Percentiles rank a stretch among this genome's conserved stretches.
Conservation (phyloP, 2,329 filamentous ascomycete genomes). For the Pseudovirgaria hyperparasitica region DNA sequence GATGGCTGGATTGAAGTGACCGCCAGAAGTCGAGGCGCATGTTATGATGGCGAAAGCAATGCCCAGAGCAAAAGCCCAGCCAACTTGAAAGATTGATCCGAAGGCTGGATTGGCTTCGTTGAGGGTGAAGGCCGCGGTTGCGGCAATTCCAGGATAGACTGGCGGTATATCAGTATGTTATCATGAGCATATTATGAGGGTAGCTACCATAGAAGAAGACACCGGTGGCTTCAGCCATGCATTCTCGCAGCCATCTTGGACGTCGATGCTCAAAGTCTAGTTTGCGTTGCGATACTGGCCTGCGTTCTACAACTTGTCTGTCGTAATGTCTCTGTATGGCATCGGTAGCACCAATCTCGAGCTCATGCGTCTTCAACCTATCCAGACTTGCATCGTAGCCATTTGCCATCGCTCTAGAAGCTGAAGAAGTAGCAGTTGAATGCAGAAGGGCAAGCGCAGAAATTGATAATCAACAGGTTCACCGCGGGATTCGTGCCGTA, state of each 20-base stretch:
- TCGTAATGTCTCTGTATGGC: conserved; percentile 38
- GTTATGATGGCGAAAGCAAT: conserved; percentile 48
- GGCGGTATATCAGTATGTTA: conserved; percentile 3
- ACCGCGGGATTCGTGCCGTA: no score
- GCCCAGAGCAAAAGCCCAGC: conserved; percentile 40
- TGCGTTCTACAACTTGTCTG: conserved; percentile 36
- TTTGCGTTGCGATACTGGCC: conserved; percentile 40
- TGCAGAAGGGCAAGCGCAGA: no score
- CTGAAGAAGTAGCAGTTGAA: no score
- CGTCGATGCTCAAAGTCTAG: conserved; percentile 42
- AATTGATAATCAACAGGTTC: no score
- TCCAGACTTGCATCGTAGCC: no score
- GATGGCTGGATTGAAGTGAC: conserved; percentile 40
- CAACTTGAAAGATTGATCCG: conserved; percentile 43
- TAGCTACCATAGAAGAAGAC: conserved; percentile 41
- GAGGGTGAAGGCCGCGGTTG: conserved; percentile 38
- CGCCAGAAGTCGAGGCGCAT: conserved; percentile 41
- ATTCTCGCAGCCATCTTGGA: conserved; percentile 42
- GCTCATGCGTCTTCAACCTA: conserved; percentile 23
- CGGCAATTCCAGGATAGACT: conserved; percentile 38
- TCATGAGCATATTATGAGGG: conserved; percentile 3
- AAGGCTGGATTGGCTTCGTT: conserved; percentile 31
- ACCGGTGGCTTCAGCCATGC: conserved; percentile 43
- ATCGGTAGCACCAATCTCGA: conserved; percentile 43
- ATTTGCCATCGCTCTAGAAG: no score